These are phyloP conservation scores for Coccinonectria pachysandricola DNA, from an alignment of 2,329 filamentous ascomycete genomes.

Conservation along the genomic window DNA sequence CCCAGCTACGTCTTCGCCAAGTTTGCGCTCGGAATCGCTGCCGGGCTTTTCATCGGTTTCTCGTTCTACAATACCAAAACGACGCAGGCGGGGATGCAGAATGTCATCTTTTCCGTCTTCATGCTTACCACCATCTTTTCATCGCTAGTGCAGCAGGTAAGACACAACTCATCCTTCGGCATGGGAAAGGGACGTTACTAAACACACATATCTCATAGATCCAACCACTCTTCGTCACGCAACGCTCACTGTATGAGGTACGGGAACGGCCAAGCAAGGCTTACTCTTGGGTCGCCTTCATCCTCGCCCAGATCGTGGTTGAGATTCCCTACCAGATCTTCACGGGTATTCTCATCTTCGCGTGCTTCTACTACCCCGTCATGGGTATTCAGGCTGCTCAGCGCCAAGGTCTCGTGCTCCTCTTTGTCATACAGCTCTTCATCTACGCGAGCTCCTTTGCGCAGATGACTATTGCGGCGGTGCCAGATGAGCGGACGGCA, in stretches of 20 bases:
- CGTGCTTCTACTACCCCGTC: constrained; percentile 59
- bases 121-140: constrained; percentile 68
- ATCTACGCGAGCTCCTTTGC: constrained; percentile 64
- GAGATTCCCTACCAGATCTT: constrained; percentile 64
- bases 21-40: constrained; percentile 45
- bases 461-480: constrained; percentile 60
- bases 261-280: constrained; percentile 64
- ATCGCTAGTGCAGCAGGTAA: constrained; percentile 51
- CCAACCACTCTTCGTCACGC: constrained; percentile 67
- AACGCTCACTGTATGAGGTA: constrained; percentile 66
- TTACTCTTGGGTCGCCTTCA: constrained; percentile 67
- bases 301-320: constrained; percentile 60
- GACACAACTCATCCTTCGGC: neutral
- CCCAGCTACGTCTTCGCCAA: constrained; percentile 72
- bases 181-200: constrained; percentile 28
- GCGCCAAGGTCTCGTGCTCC: constrained; percentile 54
- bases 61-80: constrained; percentile 50
- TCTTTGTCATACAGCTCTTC: constrained; percentile 56
- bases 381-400: constrained; percentile 37
- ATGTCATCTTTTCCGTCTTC: constrained; percentile 65
- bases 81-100: constrained; percentile 60
- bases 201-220: constrained; percentile 30
- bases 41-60: constrained; percentile 64
- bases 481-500: constrained; percentile 60
- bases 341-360: constrained; percentile 52